Conservation (phyloP, 345 rosid genomes). For the Populus simonii region DNA sequence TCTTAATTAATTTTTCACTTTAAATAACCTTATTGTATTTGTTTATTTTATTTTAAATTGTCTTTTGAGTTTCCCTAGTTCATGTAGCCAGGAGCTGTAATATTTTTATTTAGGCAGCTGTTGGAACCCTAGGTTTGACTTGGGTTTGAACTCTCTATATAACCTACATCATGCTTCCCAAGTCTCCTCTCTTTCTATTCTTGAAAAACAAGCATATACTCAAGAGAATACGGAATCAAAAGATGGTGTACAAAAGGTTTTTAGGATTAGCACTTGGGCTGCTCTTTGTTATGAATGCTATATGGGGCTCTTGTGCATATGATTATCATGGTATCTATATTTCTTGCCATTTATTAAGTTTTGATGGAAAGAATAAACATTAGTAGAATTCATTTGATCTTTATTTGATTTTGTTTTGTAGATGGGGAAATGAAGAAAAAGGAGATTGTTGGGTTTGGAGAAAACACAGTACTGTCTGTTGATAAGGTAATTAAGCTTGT, state of each 20-base stretch:
- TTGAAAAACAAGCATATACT: conserved; percentile 1
- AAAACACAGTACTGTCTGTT: background rate
- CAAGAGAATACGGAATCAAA: background rate
- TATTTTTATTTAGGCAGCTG: conserved; percentile 22
- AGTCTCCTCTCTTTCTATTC: conserved; percentile 30
- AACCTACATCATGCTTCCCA: conserved; percentile 20
- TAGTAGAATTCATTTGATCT: background rate
- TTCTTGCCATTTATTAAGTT: background rate
- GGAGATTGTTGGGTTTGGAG: background rate
- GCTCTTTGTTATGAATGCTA: conserved; percentile 28
- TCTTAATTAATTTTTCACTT: background rate
- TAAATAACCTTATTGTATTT: background rate
- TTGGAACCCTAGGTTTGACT: conserved; percentile 44
- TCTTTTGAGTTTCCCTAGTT: conserved; percentile 31
- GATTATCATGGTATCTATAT: conserved; percentile 37
- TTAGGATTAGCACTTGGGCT: conserved; percentile 29
- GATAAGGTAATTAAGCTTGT: conserved; percentile 12
- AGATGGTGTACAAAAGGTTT: conserved; percentile 35
- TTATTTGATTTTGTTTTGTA: background rate
- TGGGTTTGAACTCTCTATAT: conserved; percentile 42
- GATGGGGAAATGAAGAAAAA: background rate
- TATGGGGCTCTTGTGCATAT: conserved; percentile 18
- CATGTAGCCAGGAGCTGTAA: conserved; percentile 12
- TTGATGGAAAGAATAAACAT: background rate
- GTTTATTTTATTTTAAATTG: background rate